Evolutionary conservation across 306 rosid genomes (phyloP), one percentile per base, ranked within the genome.

Genomic region (Citrullus colocynthis): DNA sequence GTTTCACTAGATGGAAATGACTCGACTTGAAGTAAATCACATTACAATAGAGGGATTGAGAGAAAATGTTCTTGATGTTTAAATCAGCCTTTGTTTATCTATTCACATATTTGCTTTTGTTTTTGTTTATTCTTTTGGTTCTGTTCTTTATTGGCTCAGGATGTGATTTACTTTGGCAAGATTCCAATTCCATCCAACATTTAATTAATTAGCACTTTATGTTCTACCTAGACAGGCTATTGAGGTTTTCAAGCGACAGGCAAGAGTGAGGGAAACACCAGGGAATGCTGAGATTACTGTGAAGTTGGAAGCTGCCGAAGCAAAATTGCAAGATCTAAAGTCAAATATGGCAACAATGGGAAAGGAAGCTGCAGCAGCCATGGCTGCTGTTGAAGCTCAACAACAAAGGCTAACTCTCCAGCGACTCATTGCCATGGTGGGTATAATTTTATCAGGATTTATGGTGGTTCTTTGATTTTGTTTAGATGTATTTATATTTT

Each of bases 341-440:
- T 65, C 92, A 79, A 89, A 89, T 89, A 89, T 89, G 98, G 86
- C 88, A 82, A 90, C 88, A 78, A 80, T 95, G 86, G 98, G 98
- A 77, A 95, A 95, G 93, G 98, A 95, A 85, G 98, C 98, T 20
- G 88, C 92, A 79, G 93, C 98, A 59, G 96, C 98, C 82, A 89
- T 95, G 98, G 88, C 97, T 54, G 98, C 98, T 84, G 97, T 95
- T 67, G 98, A 95, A 88, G 96, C 96, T 58, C 98, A 92, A 81
- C 98, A 95, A 76, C 98, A 95, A 88, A 90, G 98, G 82, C 76
- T 95, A 82, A 95, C 97, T 72, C 97, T 95, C 82, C 98, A 92
- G 82, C 93, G 98, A 82, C 91, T 95, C 78, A 90, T 92, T 84
- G 87, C 97, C 64, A 92, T 90, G 98, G 98, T 95, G 83, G 41